Conservation (phyloP, 495 filamentous ascomycete genomes). For the Cetradonia linearis region DNA sequence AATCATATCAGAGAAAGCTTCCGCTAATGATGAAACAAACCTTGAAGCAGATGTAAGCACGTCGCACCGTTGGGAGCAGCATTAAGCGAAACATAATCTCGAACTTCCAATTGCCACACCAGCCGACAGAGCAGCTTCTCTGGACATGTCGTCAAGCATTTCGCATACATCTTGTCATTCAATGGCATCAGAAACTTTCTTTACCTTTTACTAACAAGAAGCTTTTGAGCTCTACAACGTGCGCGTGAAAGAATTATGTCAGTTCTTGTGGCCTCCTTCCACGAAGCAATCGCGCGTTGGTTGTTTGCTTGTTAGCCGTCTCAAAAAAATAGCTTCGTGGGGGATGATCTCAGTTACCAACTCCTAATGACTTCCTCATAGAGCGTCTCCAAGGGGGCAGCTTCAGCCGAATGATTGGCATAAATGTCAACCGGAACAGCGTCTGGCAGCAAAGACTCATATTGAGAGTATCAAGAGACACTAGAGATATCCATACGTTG, state of each 20-base stretch:
- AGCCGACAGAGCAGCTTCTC: too few species aligned
- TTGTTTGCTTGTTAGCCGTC: neutral
- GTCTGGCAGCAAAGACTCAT: neutral
- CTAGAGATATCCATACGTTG: neutral
- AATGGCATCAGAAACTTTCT: slow-evolving; percentile 1
- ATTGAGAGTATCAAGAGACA: slow-evolving; percentile 11
- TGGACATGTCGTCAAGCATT: neutral
- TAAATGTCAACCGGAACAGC: neutral
- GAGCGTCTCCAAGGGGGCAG: slow-evolving; percentile 14
- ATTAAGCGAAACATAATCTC: too few species aligned
- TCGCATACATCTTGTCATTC: neutral
- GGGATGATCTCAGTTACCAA: too few species aligned
- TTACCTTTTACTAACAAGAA: neutral
- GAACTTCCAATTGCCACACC: too few species aligned
- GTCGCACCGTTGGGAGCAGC: too few species aligned
- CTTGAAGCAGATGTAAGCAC: too few species aligned
- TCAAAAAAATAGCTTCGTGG: too few species aligned
- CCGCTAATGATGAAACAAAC: too few species aligned
- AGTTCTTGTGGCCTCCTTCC: neutral
- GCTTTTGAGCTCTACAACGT: neutral
- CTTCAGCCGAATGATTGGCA: slow-evolving; percentile 19
- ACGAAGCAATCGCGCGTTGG: neutral
- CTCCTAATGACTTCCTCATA: neutral
- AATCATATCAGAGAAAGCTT: too few species aligned
- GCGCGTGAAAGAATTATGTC: neutral